Conservation (phyloP, 106 monocot species). For the Allium sativum region DNA sequence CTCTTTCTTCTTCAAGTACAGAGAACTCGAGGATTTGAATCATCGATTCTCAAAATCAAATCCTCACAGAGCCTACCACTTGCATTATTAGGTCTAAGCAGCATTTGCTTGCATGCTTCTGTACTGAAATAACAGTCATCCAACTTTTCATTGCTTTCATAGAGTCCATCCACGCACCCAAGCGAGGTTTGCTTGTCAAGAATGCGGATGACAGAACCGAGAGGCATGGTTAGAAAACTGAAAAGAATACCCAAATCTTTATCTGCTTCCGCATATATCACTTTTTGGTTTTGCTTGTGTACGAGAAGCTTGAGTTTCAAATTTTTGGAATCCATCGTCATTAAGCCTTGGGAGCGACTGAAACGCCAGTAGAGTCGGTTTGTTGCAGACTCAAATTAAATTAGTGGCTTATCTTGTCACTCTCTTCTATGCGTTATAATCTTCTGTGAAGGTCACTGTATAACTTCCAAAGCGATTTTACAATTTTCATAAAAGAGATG, state of each 20-base stretch:
- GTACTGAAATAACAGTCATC: neutral
- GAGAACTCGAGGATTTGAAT: neutral
- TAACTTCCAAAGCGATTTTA: too few relatives aligned
- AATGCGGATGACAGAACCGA: conserved; percentile 6
- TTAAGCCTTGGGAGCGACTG: too few relatives aligned
- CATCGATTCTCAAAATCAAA: neutral
- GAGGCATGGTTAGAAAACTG: conserved; percentile 8
- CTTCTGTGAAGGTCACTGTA: too few relatives aligned
- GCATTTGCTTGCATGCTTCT: conserved; percentile 12
- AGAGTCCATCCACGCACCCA: conserved; percentile 8
- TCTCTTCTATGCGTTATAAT: too few relatives aligned
- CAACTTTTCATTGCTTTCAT: conserved; percentile 5
- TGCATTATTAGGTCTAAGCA: conserved; percentile 3
- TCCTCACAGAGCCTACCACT: neutral
- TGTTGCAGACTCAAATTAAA: too few relatives aligned
- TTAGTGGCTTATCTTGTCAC: too few relatives aligned
- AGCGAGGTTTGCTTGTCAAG: neutral
- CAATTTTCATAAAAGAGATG: too few relatives aligned
- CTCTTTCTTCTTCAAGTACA: neutral
- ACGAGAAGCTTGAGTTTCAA: neutral
- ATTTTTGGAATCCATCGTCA: too few relatives aligned
- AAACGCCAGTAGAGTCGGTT: too few relatives aligned
- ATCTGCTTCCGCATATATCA: conserved; percentile 5
- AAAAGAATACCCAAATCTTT: conserved; percentile 7
- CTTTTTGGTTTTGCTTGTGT: neutral